Conservation (phyloP, 148 eudicot genomes). For the Chenopodium album region DNA sequence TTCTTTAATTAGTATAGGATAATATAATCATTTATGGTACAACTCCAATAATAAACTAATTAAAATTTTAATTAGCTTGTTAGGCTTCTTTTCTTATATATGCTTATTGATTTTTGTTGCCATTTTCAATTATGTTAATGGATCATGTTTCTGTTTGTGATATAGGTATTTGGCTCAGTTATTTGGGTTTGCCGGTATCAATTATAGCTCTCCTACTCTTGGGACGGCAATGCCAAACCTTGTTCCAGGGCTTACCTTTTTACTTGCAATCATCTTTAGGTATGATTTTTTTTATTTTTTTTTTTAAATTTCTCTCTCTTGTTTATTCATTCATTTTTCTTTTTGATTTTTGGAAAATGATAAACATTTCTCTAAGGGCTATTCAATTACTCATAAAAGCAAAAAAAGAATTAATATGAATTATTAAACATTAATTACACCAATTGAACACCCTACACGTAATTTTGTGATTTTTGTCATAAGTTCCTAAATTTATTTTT, state of each 20-base stretch:
- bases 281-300: conserved; percentile 14
- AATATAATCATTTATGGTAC: not conserved
- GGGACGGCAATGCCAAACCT: conserved; percentile 68
- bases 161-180: conserved; percentile 55
- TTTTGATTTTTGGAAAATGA: not conserved
- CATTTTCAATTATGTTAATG: not conserved
- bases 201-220: conserved; percentile 61
- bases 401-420: no score
- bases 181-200: conserved; percentile 55
- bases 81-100: not conserved
- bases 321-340: not conserved
- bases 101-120: not conserved
- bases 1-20: not conserved
- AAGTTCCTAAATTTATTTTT: no score
- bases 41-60: no score
- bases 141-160: not conserved
- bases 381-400: no score
- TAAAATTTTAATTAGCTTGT: no score
- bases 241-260: conserved; percentile 74
- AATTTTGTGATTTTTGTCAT: no score
- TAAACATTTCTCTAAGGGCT: no score
- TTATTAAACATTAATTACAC: no score
- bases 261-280: conserved; percentile 70
- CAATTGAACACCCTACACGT: no score
- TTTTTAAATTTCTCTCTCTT: no score